Conservation (phyloP, 164 flowering plant genomes). For the Tetracentron sinense region DNA sequence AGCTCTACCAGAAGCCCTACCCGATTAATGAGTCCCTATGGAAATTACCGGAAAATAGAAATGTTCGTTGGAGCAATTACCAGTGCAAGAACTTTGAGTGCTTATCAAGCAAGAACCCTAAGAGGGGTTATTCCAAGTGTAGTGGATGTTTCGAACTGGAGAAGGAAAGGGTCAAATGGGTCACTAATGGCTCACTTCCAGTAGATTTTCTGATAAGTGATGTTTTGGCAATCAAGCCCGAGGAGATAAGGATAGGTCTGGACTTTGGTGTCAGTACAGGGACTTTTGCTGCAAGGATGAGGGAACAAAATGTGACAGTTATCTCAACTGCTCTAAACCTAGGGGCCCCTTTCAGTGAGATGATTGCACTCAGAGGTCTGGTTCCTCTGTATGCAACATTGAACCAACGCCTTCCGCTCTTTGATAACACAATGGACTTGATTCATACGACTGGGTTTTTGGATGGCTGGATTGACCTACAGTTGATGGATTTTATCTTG, state of each 20-base stretch:
- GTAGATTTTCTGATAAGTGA: too few species aligned
- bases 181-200: too few species aligned
- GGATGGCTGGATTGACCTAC: conserved; percentile 39
- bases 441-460: conserved; percentile 40
- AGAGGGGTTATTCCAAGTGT: conserved; percentile 27
- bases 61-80: conserved; percentile 77
- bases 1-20: conserved; percentile 64
- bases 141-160: conserved; percentile 37
- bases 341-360: conserved; percentile 38
- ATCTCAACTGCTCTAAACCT: conserved; percentile 37
- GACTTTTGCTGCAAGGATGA: conserved; percentile 52
- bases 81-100: conserved; percentile 67
- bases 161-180: too few species aligned
- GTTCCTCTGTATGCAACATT: conserved; percentile 35
- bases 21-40: conserved; percentile 77
- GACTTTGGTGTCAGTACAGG: conserved; percentile 46
- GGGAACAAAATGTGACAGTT: conserved; percentile 42
- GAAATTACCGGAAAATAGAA: conserved; percentile 68
- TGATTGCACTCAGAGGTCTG: conserved; percentile 44
- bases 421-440: conserved; percentile 41
- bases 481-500: conserved; percentile 34
- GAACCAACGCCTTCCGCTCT: conserved; percentile 46
- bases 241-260: conserved; percentile 35
- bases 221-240: too few species aligned
- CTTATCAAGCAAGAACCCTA: conserved; percentile 28